A percentile compares a stretch with the other conserved stretches of the same genome.
Evolutionary conservation across 23 red algal species (phyloP).

Genomic region (Chondrus crispus): DNA sequence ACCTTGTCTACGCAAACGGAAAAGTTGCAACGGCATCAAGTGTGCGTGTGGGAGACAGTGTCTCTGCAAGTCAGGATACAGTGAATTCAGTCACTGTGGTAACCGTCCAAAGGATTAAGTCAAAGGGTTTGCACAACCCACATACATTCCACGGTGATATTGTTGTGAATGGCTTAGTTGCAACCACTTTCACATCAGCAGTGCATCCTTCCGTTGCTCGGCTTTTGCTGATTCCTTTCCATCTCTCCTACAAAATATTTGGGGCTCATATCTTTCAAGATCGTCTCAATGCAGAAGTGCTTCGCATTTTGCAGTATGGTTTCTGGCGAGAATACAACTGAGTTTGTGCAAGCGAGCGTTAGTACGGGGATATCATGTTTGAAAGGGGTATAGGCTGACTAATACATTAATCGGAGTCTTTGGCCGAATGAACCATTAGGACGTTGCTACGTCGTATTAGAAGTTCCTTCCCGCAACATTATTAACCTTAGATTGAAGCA

Average conservation of each 20-base stretch:
- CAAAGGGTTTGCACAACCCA: conserved; percentile 64
- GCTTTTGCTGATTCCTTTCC: conserved; percentile 25
- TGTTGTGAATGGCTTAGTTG: conserved; percentile 58
- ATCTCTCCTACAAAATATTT: neutral
- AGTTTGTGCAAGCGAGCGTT: too few species aligned
- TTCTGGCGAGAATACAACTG: conserved; percentile 17
- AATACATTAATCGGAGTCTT: too few species aligned
- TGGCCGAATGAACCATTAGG: too few species aligned
- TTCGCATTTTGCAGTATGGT: neutral
- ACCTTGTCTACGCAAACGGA: conserved; percentile 59
- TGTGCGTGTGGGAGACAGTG: conserved; percentile 37
- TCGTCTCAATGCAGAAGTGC: conserved; percentile 2
- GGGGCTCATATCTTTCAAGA: neutral
- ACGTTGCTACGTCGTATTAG: too few species aligned
- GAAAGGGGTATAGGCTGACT: too few species aligned
- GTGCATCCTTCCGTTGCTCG: conserved; percentile 22
- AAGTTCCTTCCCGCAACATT: too few species aligned
- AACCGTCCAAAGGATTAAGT: neutral
- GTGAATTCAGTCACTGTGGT: neutral
- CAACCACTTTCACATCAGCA: conserved; percentile 47
- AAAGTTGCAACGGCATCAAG: neutral
- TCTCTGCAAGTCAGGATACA: conserved; percentile 4
- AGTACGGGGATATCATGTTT: too few species aligned
- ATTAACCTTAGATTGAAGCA: too few species aligned
- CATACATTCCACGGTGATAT: conserved; percentile 78